Percentiles rank a stretch among this genome's conserved stretches.
Evolutionary conservation across 768 basidiomycete genomes (phyloP).

Genomic region (Inosperma sp.): DNA sequence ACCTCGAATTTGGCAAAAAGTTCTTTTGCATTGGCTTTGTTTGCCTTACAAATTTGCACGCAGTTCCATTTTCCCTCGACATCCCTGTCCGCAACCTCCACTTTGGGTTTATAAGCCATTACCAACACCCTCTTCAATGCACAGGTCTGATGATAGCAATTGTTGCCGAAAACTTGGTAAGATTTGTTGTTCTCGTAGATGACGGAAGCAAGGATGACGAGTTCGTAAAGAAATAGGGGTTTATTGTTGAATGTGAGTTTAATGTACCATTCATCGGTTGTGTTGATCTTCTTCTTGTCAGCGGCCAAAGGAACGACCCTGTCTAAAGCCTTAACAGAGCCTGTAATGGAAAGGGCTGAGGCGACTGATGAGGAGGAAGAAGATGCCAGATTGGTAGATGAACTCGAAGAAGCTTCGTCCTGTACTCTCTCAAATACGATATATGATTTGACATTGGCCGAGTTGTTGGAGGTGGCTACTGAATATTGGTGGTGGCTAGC

Average conservation of each 20-base stretch:
- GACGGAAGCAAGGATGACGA: background rate
- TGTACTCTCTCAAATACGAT: conserved; percentile 2
- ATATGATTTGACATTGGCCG: background rate
- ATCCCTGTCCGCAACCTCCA: background rate
- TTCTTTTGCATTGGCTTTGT: background rate
- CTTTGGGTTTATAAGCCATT: background rate
- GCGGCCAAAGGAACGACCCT: background rate
- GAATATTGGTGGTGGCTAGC: background rate
- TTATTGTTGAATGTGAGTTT: background rate
- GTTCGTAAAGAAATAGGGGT: conserved; percentile 2
- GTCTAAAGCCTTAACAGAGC: background rate
- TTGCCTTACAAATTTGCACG: background rate
- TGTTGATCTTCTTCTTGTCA: background rate
- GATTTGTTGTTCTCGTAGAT: background rate
- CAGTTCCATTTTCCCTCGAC: background rate
- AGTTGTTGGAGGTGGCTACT: background rate
- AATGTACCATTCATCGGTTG: background rate
- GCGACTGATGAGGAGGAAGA: background rate
- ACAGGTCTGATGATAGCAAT: conserved; percentile 3
- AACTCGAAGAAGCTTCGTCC: background rate
- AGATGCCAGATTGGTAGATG: background rate
- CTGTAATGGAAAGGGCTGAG: background rate
- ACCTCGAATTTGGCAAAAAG: background rate
- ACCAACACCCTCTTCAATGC: background rate
- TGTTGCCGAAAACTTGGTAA: background rate